Evolutionary conservation across 306 rosid species (phyloP).

Genomic region (Rubus parviflorus): DNA sequence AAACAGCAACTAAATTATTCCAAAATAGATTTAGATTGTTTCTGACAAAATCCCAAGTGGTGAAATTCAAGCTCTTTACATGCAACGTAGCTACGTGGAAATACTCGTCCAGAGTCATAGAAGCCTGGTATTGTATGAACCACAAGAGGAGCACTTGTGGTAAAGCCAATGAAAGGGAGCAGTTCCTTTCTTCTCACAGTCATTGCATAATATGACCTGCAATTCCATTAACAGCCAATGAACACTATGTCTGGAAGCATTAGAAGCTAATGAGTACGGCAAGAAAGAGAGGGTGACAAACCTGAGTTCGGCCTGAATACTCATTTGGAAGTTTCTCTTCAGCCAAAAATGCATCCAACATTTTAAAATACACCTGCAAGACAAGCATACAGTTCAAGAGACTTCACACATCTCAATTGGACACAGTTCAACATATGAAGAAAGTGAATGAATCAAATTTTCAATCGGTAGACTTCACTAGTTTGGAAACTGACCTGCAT

Average conservation of each 20-base stretch:
- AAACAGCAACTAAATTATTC: slow-evolving; percentile 3
- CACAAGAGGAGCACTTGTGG: slow-evolving; percentile 79
- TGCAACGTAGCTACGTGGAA: slow-evolving; percentile 31
- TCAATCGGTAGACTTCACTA: neutral
- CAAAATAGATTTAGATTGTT: slow-evolving; percentile 1
- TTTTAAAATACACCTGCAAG: slow-evolving; percentile 70
- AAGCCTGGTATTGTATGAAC: slow-evolving; percentile 85
- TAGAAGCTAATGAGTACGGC: neutral
- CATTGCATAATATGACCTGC: slow-evolving; percentile 87
- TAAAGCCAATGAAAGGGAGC: slow-evolving; percentile 81
- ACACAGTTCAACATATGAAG: slow-evolving; percentile 19
- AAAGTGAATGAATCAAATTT: neutral
- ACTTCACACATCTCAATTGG: slow-evolving; percentile 12
- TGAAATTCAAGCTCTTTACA: slow-evolving; percentile 33
- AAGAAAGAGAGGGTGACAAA: slow-evolving; percentile 32
- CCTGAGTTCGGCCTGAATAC: slow-evolving; percentile 65
- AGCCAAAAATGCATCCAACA: slow-evolving; percentile 80
- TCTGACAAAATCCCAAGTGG: slow-evolving; percentile 12
- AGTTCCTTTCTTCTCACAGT: slow-evolving; percentile 87
- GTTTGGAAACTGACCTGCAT: slow-evolving; percentile 74
- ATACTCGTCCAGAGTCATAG: slow-evolving; percentile 41
- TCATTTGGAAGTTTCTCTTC: slow-evolving; percentile 72
- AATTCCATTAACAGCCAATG: slow-evolving; percentile 29
- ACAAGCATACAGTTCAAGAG: slow-evolving; percentile 19
- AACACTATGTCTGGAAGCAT: slow-evolving; percentile 9